These are phyloP conservation scores for Tetrapyrgos nigripes DNA, from an alignment of 1,284 basidiomycete genomes.

Conservation along the genomic window DNA sequence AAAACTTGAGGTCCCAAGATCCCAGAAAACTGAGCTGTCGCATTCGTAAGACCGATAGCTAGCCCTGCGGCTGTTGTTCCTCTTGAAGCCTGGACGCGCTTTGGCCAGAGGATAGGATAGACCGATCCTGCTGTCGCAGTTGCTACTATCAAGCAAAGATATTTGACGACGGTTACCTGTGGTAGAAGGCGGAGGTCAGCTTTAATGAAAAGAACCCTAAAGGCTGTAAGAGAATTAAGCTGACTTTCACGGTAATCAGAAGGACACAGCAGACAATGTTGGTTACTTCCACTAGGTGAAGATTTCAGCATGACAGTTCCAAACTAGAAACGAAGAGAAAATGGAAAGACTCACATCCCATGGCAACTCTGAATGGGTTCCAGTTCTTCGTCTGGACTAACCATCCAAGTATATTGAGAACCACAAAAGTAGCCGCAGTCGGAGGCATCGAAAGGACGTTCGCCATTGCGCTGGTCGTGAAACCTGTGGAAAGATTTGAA, in stretches of 20 bases:
- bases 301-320: background rate
- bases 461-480: slow-evolving; percentile 10
- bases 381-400: slow-evolving; percentile 8
- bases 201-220: too few relatives aligned
- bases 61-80: slow-evolving; percentile 25
- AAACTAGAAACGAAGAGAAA: background rate
- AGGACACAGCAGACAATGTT: slow-evolving; percentile 5
- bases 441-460: slow-evolving; percentile 20
- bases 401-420: slow-evolving; percentile 15
- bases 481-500: too few relatives aligned
- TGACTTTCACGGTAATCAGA: background rate
- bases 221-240: slow-evolving; percentile 1
- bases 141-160: slow-evolving; percentile 19
- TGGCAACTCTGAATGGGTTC: slow-evolving; percentile 19
- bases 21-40: slow-evolving; percentile 13
- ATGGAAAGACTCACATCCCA: slow-evolving; percentile 8
- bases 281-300: background rate
- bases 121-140: slow-evolving; percentile 17
- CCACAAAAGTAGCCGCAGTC: slow-evolving; percentile 12
- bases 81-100: slow-evolving; percentile 21
- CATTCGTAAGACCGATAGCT: slow-evolving; percentile 20
- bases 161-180: slow-evolving; percentile 6
- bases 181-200: slow-evolving; percentile 10
- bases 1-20: slow-evolving; percentile 17
- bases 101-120: slow-evolving; percentile 17